Evolutionary conservation across 2,329 filamentous ascomycete genomes (phyloP).

Genomic region (Ophiostoma himal-ulmi): DNA sequence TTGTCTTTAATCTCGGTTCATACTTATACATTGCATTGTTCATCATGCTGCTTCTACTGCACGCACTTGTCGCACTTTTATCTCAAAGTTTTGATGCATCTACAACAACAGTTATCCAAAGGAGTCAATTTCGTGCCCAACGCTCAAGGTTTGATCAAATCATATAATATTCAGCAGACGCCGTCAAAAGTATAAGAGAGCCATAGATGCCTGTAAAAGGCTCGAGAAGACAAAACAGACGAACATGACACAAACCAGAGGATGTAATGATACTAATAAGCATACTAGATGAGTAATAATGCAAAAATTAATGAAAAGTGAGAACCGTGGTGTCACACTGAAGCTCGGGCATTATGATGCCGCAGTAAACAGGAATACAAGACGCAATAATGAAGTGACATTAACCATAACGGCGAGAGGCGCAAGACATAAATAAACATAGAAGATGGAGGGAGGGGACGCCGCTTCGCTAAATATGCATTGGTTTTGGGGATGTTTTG

Average conservation of each 20-base stretch:
- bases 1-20: not conserved
- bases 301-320: not conserved
- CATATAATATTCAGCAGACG: not conserved
- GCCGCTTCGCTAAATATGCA: conserved; percentile 4
- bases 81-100: too few relatives aligned
- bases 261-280: not conserved
- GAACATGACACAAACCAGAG: not conserved
- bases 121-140: not conserved
- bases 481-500: not conserved
- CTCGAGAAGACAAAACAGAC: not conserved
- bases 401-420: not conserved
- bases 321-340: not conserved
- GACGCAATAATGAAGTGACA: not conserved
- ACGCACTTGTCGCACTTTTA: too few relatives aligned
- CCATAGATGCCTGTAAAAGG: not conserved
- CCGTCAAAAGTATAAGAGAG: not conserved
- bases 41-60: too few relatives aligned
- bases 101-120: too few relatives aligned
- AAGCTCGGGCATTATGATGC: not conserved
- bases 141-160: not conserved
- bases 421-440: not conserved
- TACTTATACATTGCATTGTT: not conserved
- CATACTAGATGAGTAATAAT: not conserved
- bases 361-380: not conserved
- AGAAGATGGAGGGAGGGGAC: not conserved